Percentiles rank a stretch among this genome's conserved stretches.
phyloP scores from a whole-genome alignment of 177 flowering plant genomes.

The Telopea speciosissima region DNA sequence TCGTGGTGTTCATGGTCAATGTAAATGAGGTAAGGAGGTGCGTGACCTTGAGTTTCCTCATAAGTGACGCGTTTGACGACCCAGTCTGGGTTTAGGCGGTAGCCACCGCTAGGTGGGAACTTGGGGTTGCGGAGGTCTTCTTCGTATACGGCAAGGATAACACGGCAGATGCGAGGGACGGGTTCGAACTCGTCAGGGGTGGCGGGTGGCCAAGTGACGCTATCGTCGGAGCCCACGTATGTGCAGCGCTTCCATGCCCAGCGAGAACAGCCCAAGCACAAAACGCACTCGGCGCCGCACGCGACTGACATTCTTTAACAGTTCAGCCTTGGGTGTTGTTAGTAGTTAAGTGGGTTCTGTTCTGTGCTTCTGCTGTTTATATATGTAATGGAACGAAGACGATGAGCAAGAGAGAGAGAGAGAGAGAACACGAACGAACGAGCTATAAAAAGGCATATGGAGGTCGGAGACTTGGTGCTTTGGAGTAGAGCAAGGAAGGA shows the following conservation, averaged over 20 bases:
- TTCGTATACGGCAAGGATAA: constrained; percentile 71
- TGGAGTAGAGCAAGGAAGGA: not conserved
- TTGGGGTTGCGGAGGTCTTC: constrained; percentile 52
- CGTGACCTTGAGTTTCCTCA: constrained; percentile 47
- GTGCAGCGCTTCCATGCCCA: constrained; percentile 87
- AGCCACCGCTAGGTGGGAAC: constrained; percentile 42
- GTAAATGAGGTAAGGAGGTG: constrained; percentile 81
- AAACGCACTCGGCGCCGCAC: constrained; percentile 56
- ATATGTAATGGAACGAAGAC: no score
- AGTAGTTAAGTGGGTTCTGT: not conserved
- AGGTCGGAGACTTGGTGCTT: not conserved
- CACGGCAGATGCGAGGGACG: constrained; percentile 56
- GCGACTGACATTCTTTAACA: constrained; percentile 30
- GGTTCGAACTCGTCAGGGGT: constrained; percentile 58
- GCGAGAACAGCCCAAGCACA: constrained; percentile 46
- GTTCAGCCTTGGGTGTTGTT: no score
- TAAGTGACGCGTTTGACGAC: constrained; percentile 59
- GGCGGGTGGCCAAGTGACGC: constrained; percentile 52
- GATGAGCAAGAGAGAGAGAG: not conserved
- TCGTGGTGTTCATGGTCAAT: constrained; percentile 51
- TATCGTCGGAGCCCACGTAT: constrained; percentile 56
- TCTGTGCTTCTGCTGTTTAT: not conserved
- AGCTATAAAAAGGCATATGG: no score
- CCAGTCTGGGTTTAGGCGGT: constrained; percentile 50
- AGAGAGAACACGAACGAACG: not conserved